Conservation (phyloP, 345 rosid species). For the Sapria himalayana region DNA sequence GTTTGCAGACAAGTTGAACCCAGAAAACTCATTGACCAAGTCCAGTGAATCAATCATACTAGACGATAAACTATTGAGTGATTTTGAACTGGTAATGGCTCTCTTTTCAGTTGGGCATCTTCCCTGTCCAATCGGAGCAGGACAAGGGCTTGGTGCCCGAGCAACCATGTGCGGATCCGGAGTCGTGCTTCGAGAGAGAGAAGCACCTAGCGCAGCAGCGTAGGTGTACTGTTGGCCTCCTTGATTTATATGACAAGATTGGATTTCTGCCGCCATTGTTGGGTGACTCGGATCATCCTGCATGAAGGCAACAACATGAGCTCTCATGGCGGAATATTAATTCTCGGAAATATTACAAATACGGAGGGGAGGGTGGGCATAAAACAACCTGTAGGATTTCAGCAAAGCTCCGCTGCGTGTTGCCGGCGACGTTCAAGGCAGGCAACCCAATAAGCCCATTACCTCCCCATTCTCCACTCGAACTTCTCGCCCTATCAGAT, state of each 20-base stretch:
- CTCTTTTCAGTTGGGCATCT: slow-evolving; percentile 49
- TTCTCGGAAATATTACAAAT: too few species aligned
- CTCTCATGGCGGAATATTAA: too few species aligned
- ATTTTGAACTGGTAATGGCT: slow-evolving; percentile 22
- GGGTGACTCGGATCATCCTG: slow-evolving; percentile 47
- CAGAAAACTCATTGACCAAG: slow-evolving; percentile 40
- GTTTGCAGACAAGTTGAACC: slow-evolving; percentile 35
- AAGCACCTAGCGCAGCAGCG: slow-evolving; percentile 62
- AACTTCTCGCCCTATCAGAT: slow-evolving; percentile 17
- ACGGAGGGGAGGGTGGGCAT: too few species aligned
- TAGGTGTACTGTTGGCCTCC: slow-evolving; percentile 24
- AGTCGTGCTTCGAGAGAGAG: slow-evolving; percentile 65
- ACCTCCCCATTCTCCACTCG: slow-evolving; percentile 59
- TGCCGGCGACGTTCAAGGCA: slow-evolving; percentile 39
- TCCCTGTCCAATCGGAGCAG: slow-evolving; percentile 64
- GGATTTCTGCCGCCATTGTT: slow-evolving; percentile 13
- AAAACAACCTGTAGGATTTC: slow-evolving; percentile 62
- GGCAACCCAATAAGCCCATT: slow-evolving; percentile 68
- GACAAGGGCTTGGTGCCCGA: slow-evolving; percentile 80
- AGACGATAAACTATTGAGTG: slow-evolving; percentile 33
- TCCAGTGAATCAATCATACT: slow-evolving; percentile 36
- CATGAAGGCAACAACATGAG: slow-evolving; percentile 7
- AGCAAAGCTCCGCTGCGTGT: slow-evolving; percentile 58
- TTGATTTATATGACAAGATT: slow-evolving; percentile 15
- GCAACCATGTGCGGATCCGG: slow-evolving; percentile 69